Percentiles rank a stretch among this genome's conserved stretches.
Evolutionary conservation across 257 asterid species (phyloP).

Genomic region (Salvia hispanica): DNA sequence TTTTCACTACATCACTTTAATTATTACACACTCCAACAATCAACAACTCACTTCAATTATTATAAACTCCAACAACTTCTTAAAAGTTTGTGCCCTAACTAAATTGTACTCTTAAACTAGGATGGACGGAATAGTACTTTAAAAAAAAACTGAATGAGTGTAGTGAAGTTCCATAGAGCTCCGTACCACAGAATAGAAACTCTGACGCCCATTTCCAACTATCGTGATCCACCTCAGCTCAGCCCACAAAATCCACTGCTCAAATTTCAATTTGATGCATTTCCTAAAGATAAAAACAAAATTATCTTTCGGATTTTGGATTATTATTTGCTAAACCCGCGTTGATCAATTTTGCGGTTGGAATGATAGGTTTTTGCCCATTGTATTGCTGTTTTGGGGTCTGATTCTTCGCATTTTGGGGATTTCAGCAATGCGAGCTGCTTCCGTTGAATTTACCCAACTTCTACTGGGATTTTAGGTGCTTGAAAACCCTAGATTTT

Average conservation of each 20-base stretch:
- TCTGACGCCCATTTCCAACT: constrained; percentile 33
- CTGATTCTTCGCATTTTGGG: constrained; percentile 12
- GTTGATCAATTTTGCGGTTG: constrained; percentile 26
- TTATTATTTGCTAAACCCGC: background rate
- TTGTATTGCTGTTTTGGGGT: constrained; percentile 17
- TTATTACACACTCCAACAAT: no score
- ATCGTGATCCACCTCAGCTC: constrained; percentile 35
- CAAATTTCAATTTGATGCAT: background rate
- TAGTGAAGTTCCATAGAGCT: constrained; percentile 32
- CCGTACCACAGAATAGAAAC: constrained; percentile 32
- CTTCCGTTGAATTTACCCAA: constrained; percentile 20
- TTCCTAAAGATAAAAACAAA: background rate
- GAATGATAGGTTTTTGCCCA: constrained; percentile 18
- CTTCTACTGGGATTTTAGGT: constrained; percentile 27
- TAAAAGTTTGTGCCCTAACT: no score
- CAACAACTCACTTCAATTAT: no score
- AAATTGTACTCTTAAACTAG: no score
- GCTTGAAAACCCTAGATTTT: constrained; percentile 33
- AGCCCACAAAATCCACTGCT: constrained; percentile 32
- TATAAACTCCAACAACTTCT: no score
- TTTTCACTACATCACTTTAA: no score
- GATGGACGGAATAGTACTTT: no score
- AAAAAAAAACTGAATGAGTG: no score
- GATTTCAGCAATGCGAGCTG: constrained; percentile 41
- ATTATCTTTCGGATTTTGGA: background rate